phyloP scores from a whole-genome alignment of 345 rosid genomes.

The Leavenworthia alabamica region DNA sequence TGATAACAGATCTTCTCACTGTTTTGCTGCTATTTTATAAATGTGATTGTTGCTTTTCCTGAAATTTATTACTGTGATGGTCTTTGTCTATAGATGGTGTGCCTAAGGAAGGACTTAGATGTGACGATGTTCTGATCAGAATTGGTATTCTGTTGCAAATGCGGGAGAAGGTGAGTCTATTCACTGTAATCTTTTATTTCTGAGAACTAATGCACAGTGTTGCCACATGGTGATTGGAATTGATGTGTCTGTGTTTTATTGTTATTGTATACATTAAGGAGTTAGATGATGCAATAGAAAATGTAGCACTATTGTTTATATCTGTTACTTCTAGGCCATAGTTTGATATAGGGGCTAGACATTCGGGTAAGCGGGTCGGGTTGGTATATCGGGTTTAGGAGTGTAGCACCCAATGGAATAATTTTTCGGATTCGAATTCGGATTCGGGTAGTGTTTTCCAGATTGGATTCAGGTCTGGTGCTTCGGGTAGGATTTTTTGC shows the following conservation, averaged over 20 bases:
- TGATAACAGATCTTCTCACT: conserved; percentile 3
- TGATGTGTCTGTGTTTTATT: not conserved
- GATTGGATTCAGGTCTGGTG: no score
- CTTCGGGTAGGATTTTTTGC: no score
- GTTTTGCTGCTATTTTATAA: not conserved
- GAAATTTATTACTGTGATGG: not conserved
- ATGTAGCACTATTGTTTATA: not conserved
- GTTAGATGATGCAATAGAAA: not conserved
- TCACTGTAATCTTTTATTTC: not conserved
- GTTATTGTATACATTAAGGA: conserved; percentile 2
- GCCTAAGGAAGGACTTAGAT: conserved; percentile 97
- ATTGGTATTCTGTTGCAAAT: conserved; percentile 61
- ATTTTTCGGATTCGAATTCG: no score
- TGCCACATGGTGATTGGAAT: conserved; percentile 1
- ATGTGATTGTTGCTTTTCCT: conserved; percentile 6
- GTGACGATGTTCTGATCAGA: conserved; percentile 79
- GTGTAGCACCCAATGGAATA: no score
- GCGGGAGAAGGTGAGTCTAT: conserved; percentile 63
- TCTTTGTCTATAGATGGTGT: conserved; percentile 74
- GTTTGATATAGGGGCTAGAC: no score
- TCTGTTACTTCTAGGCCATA: not conserved
- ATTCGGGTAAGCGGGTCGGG: no score
- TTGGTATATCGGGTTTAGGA: no score
- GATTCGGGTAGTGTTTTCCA: no score
- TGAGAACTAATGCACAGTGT: conserved; percentile 8